Percentiles rank a stretch among this genome's conserved stretches.
phyloP scores from a whole-genome alignment of 2,329 filamentous ascomycete species.

The Aspergillus proliferans region DNA sequence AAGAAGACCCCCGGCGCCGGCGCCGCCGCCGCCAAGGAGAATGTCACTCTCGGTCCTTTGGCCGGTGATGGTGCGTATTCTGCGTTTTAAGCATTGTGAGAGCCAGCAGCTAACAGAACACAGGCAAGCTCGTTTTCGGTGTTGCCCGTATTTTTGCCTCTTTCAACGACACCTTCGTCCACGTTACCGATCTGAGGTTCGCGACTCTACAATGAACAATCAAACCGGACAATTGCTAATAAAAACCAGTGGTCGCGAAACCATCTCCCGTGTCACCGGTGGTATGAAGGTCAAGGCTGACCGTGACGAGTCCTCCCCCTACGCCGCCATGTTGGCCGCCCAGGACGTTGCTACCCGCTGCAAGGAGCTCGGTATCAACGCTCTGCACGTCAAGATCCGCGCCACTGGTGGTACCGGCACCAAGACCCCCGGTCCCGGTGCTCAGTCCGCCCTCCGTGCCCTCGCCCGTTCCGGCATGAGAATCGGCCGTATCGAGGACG shows the following conservation, averaged over 20 bases:
- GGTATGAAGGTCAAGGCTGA: slow-evolving; percentile 99
- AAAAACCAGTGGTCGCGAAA: slow-evolving; percentile 83
- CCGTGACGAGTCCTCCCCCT: slow-evolving; percentile 98
- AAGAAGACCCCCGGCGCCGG: slow-evolving; percentile 72
- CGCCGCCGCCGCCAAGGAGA: slow-evolving; percentile 77
- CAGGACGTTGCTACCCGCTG: slow-evolving; percentile 94
- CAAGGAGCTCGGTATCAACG: slow-evolving; percentile 80
- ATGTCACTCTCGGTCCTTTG: slow-evolving; percentile 96
- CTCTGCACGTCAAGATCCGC: slow-evolving; percentile 99
- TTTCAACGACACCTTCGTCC: slow-evolving; percentile 91
- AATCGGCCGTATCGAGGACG: slow-evolving; percentile 99
- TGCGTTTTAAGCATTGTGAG: background rate
- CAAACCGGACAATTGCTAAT: slow-evolving; percentile 4
- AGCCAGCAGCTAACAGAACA: slow-evolving; percentile 11
- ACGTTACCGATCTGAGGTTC: slow-evolving; percentile 97
- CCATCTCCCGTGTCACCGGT: slow-evolving; percentile 98
- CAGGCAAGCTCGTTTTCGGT: slow-evolving; percentile 95
- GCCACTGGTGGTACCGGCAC: slow-evolving; percentile 99
- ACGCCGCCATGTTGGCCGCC: slow-evolving; percentile 99
- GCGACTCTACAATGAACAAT: slow-evolving; percentile 21
- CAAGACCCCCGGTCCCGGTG: slow-evolving; percentile 99
- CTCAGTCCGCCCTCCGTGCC: slow-evolving; percentile 97
- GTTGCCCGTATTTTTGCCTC: slow-evolving; percentile 97
- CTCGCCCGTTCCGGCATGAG: slow-evolving; percentile 99
- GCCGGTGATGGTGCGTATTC: slow-evolving; percentile 72